These are phyloP conservation scores for Phialophora chinensis DNA, from an alignment of 2,329 filamentous ascomycete genomes.

Conservation along the genomic window DNA sequence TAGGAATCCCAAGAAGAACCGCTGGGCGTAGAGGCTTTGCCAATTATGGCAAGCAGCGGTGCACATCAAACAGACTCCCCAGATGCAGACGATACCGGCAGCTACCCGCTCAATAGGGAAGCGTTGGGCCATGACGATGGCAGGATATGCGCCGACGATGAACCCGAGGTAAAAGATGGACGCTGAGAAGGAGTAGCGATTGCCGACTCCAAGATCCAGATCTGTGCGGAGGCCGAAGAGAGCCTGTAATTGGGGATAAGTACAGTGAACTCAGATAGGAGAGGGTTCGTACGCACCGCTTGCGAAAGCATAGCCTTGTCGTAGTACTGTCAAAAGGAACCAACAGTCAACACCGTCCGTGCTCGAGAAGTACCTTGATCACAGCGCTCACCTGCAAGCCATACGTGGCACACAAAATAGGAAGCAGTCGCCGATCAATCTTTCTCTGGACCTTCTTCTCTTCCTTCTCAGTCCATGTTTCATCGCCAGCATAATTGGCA, in stretches of 20 bases:
- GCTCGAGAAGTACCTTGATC: constrained; percentile 41
- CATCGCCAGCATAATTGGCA: constrained; percentile 24
- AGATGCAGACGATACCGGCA: constrained; percentile 67
- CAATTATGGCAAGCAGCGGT: constrained; percentile 70
- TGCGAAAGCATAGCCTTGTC: constrained; percentile 58
- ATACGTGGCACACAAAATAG: constrained; percentile 59
- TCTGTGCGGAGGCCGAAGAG: constrained; percentile 53
- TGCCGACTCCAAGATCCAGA: constrained; percentile 48
- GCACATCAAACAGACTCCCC: constrained; percentile 70
- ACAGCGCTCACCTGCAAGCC: constrained; percentile 43
- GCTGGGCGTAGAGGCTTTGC: constrained; percentile 68
- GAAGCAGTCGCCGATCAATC: constrained; percentile 53
- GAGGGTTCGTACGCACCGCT: constrained; percentile 48
- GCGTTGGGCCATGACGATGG: constrained; percentile 72
- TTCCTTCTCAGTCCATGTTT: constrained; percentile 27
- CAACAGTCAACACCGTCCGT: not conserved
- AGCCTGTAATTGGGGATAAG: constrained; percentile 40
- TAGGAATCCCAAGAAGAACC: constrained; percentile 67
- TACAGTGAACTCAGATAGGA: not conserved
- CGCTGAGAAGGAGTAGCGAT: constrained; percentile 47
- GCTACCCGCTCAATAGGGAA: constrained; percentile 69
- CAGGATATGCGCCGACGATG: constrained; percentile 74
- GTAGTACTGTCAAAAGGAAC: constrained; percentile 9
- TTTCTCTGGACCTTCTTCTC: constrained; percentile 30
- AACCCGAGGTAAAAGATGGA: constrained; percentile 72